Base-by-base conservation (phyloP, 345 rosid genomes). In the Excoecaria cochinchinensis region DNA sequence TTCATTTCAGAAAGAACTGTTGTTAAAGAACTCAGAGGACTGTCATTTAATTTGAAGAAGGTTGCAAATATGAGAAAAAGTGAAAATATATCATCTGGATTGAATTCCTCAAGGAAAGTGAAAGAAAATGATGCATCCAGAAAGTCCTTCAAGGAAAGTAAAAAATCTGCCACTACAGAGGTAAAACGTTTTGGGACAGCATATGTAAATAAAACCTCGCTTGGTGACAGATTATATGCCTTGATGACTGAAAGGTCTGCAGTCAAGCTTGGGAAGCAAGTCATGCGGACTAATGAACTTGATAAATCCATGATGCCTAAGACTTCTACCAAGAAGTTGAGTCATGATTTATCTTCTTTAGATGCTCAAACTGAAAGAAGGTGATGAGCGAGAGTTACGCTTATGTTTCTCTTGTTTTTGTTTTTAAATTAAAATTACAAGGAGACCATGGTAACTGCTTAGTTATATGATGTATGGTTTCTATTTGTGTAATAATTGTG, bases 331-430 rank as follows among this genome's bases (percentile, higher is more conserved):
- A 84, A 72, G 84, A 82, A 77, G 67, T 76, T 80, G 40, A 82
- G 78, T 74, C 70, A 57, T 71, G 85, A 75, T 52, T 63, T 80
- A 31, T 84, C 75, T 31, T 31, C 31, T 38, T 80, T 93, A 75
- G 98, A 95, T 83, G 85, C 79, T 58, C 90, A 86, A 67, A 73
- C 93, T 40, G 83, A 89, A 86, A 89, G 87, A 80, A 90, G 94
- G 98, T 91, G 62, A 77, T 36, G 19, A 51, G 38, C 67, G 39
- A 56, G 47, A 69, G 13, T 65, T 47, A 3, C 10, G 16, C 10
- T n/a, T 25, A 6, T 57, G n/a, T 56, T 46, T 48, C 3, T 71
- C 56, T 21, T 72, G 24, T 60, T 46, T 59, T 13, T 14, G 16
- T 24, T 46, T 48, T 50, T 19, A 24, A 5, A 22, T 25, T 68